Conservation (phyloP, 2,329 filamentous ascomycete species). For the Lecanicillium sp. region DNA sequence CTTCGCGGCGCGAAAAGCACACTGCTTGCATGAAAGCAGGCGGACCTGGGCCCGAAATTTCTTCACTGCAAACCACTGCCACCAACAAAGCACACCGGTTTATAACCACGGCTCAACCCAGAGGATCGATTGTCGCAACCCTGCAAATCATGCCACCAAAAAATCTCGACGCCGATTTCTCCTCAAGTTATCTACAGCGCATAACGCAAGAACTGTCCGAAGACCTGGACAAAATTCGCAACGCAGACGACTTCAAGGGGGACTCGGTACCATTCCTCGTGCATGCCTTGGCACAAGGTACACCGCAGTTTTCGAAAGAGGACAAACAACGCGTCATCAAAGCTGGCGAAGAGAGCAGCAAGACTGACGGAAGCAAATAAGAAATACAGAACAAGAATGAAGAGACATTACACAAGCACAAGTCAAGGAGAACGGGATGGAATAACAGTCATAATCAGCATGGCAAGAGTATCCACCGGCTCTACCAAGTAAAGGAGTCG, state of each 20-base stretch:
- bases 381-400: background rate
- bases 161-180: slow-evolving; percentile 40
- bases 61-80: too few species aligned
- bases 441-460: too few species aligned
- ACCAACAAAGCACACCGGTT: too few species aligned
- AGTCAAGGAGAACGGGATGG: too few species aligned
- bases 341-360: background rate
- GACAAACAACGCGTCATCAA: slow-evolving; percentile 29
- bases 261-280: slow-evolving; percentile 61
- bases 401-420: too few species aligned
- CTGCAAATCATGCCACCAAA: slow-evolving; percentile 16
- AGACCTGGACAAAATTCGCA: slow-evolving; percentile 64
- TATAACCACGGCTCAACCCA: too few species aligned
- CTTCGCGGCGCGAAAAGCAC: too few species aligned
- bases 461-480: too few species aligned
- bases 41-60: too few species aligned
- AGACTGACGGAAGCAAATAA: background rate
- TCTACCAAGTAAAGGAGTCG: too few species aligned
- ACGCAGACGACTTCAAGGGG: slow-evolving; percentile 63
- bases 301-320: slow-evolving; percentile 47
- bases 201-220: slow-evolving; percentile 66
- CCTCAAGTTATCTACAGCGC: slow-evolving; percentile 62
- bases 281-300: slow-evolving; percentile 62
- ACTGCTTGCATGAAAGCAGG: too few species aligned
- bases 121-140: too few species aligned